Percentiles rank a stretch among this genome's conserved stretches.
phyloP scores from a whole-genome alignment of 306 rosid genomes.

The Quercus engelmannii region DNA sequence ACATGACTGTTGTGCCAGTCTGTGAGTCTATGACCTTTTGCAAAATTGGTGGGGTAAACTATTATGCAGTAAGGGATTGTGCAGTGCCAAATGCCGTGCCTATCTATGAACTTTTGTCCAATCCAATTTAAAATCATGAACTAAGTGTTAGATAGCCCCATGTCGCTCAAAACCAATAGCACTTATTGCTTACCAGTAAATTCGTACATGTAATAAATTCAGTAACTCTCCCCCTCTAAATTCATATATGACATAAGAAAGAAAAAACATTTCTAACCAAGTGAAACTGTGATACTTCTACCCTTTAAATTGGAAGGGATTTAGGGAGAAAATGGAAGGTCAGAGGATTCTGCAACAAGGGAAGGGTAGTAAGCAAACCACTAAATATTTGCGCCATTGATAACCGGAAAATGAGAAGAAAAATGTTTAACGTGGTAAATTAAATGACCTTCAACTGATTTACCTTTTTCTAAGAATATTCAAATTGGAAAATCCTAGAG shows the following conservation, averaged over 20 bases:
- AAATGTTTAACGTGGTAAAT: no score
- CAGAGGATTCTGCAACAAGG: neutral
- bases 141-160: no score
- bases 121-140: no score
- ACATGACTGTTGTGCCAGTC: no score
- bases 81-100: no score
- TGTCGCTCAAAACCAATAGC: neutral
- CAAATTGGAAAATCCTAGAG: slow-evolving; percentile 8
- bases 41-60: no score
- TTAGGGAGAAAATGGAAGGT: neutral
- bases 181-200: neutral
- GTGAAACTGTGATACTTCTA: neutral
- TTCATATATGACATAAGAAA: neutral
- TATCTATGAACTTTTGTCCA: no score
- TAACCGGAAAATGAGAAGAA: neutral
- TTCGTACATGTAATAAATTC: neutral
- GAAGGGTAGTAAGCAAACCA: neutral
- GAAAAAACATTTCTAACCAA: neutral
- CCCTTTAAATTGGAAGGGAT: neutral
- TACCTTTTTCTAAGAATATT: neutral
- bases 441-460: no score
- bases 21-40: no score
- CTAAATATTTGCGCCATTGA: neutral
- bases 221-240: neutral
- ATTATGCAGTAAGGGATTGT: no score